Evolutionary conservation across 768 basidiomycete genomes (phyloP), one percentile per base, ranked within the genome.

Genomic region (Mycena metata): DNA sequence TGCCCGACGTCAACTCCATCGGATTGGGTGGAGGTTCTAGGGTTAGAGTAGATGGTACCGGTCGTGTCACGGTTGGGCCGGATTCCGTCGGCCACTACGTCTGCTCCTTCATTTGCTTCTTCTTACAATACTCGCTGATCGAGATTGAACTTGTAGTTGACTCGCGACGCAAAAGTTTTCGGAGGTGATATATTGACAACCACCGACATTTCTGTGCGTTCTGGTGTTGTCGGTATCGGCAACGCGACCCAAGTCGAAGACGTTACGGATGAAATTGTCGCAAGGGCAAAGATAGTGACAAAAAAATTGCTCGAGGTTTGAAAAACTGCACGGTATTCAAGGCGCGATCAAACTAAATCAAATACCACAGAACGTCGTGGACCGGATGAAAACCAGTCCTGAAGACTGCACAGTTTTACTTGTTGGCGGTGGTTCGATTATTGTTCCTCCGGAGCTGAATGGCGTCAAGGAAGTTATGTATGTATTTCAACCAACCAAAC

Each of bases 11-110:
- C 30, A 74, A 78, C 59, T 88, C 86, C 43, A 84, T 90, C 60
- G 90, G 87, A 13, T 83, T 91, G 17, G 90, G 90, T 51, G 90
- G 90, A 51, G 90, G 90, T 10, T 90, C 89, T 10, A 76, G 84
- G 43, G 80, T 90, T 24, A 81, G 83, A 47, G 64, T 76, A 24
- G 72, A 74, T 58, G 74, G 77, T 55, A 72, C 67, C 17, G 78
- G 82, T 23, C 81, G 76, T 55, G 83, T 88, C 26, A 81, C 84
- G 0, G 82, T 91, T 39, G 90, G 90, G 0, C 90, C 90, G 13
- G 86, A 90, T 72, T 91, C 89, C 1, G 89, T 91, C 19, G 90
- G 90, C 0, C 86, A 89, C 74, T 69, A 76, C 46, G 78, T 80
- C 41, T 21, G 42, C 12, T 9, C 26, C 33, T 49, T 23, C 17